phyloP scores from a whole-genome alignment of 495 filamentous ascomycete genomes.

The Margaritispora aquatica region DNA sequence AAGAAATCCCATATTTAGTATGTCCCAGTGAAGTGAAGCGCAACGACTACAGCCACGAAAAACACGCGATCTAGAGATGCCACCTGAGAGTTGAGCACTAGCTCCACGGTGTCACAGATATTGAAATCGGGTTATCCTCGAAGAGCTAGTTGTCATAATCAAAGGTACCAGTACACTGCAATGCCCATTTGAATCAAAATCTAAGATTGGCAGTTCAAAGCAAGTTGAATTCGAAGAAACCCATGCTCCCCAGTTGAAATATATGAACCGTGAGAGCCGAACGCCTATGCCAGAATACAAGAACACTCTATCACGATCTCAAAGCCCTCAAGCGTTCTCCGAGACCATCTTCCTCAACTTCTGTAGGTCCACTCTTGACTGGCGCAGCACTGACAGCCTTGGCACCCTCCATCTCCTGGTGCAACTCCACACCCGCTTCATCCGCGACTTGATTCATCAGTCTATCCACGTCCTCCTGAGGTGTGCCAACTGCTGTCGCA shows the following conservation, averaged over 20 bases:
- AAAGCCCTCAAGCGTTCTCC: conserved; percentile 51
- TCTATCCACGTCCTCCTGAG: conserved; percentile 78
- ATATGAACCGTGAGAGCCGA: not conserved
- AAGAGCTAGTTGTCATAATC: too few relatives aligned
- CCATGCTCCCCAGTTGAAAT: not conserved
- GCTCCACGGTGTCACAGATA: too few relatives aligned
- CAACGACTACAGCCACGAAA: too few relatives aligned
- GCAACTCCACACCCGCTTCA: conserved; percentile 71
- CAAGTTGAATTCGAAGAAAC: not conserved
- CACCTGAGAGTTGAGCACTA: too few relatives aligned
- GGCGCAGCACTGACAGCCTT: conserved; percentile 47
- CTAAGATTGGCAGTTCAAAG: too few relatives aligned
- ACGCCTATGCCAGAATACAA: not conserved
- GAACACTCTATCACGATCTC: conserved; percentile 20
- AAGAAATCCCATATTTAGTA: too few relatives aligned
- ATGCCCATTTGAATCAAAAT: too few relatives aligned
- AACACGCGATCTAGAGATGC: too few relatives aligned
- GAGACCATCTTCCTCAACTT: conserved; percentile 57
- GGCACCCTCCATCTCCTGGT: conserved; percentile 59
- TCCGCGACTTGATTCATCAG: conserved; percentile 75
- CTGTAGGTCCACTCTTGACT: conserved; percentile 44
- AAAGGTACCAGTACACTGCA: too few relatives aligned
- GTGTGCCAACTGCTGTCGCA: conserved; percentile 67
- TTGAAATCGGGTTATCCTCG: too few relatives aligned
- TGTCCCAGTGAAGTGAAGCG: too few relatives aligned